A percentile compares a stretch with the other conserved stretches of the same genome.
Evolutionary conservation across 1,284 basidiomycete genomes (phyloP).

Genomic region (Microbotryum silenes-acaulis): DNA sequence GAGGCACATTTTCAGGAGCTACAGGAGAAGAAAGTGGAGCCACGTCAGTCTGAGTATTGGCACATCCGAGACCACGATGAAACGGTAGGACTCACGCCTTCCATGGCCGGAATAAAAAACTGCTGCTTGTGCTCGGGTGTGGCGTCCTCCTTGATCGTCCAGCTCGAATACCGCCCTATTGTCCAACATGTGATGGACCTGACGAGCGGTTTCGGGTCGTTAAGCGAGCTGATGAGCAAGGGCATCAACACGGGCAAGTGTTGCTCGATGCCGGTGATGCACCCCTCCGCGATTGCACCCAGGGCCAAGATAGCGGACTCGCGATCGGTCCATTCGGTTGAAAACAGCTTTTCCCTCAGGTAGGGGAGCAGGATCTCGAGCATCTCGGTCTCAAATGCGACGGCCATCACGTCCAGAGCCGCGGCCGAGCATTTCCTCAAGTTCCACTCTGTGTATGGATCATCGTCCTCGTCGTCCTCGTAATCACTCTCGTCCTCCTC

Average conservation of each 20-base stretch:
- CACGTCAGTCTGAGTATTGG: background rate
- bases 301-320: conserved; percentile 94
- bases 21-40: conserved; percentile 6
- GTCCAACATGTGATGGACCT: conserved; percentile 99
- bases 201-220: conserved; percentile 91
- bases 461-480: conserved; percentile 88
- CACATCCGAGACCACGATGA: background rate
- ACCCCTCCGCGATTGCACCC: conserved; percentile 97
- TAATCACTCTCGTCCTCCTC: conserved; percentile 79
- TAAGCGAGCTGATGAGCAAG: conserved; percentile 81
- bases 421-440: conserved; percentile 96
- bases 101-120: conserved; percentile 95
- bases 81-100: conserved; percentile 63
- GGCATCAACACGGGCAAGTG: conserved; percentile 88
- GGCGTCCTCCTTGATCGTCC: conserved; percentile 73
- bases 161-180: conserved; percentile 93
- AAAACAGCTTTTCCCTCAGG: conserved; percentile 90
- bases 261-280: conserved; percentile 89
- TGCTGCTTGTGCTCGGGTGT: conserved; percentile 76
- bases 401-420: conserved; percentile 91
- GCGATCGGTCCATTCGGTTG: conserved; percentile 82
- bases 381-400: conserved; percentile 78
- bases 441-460: conserved; percentile 98
- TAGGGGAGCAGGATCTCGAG: conserved; percentile 81
- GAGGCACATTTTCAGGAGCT: conserved; percentile 94